Conservation (phyloP, 805 yeast genomes). For the Wickerhamomyces rabaulensis region DNA sequence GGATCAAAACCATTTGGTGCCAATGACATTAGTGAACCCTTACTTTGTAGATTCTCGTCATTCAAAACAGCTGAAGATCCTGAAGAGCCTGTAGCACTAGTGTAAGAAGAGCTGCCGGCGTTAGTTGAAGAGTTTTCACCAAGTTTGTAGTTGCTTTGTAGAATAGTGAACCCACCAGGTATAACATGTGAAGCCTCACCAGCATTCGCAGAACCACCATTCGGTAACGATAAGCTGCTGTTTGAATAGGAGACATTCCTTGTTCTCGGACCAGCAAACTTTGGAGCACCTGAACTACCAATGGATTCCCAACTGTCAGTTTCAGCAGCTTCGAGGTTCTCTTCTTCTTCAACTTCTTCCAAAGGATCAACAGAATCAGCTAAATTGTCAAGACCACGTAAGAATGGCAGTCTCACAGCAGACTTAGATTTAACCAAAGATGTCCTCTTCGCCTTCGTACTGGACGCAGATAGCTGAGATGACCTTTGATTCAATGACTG, state of each 20-base stretch:
- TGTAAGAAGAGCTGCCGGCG: neutral
- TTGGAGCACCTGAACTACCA: neutral
- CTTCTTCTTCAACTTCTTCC: neutral
- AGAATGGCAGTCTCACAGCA: neutral
- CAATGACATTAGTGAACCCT: neutral
- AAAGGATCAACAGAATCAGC: neutral
- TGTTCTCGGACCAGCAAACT: neutral
- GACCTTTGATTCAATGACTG: constrained; percentile 3
- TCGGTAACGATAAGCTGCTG: neutral
- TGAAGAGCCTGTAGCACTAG: neutral
- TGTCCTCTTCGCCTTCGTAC: neutral
- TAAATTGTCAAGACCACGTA: neutral
- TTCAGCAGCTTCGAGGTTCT: neutral
- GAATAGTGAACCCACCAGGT: neutral
- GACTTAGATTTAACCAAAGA: neutral
- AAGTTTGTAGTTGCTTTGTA: neutral
- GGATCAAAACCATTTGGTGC: neutral
- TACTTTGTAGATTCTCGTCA: neutral
- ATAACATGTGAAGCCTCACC: neutral
- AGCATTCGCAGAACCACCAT: neutral
- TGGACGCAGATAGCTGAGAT: neutral
- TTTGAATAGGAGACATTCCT: neutral
- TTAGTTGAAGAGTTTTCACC: neutral
- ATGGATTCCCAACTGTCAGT: neutral
- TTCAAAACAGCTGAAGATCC: neutral